Base-by-base conservation (phyloP, 2,329 filamentous ascomycete genomes). In the Ambrosiella xylebori region DNA sequence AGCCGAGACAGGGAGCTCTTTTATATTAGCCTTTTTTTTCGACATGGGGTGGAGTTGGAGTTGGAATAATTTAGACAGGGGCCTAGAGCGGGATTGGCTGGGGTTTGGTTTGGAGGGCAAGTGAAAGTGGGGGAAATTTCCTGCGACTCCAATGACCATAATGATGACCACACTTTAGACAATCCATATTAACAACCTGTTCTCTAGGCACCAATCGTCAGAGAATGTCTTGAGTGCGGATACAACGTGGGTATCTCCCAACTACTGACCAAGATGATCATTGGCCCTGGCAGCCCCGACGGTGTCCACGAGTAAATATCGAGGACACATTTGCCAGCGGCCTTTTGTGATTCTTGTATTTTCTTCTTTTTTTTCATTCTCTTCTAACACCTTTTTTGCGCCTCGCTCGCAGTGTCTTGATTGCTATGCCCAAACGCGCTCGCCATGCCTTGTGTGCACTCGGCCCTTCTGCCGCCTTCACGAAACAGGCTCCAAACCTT, bases 161-260 rank as follows among this genome's bases (percentile, higher is more conserved):
- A 27, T 27, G 19, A 41, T 41, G 39, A n/a, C 19, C 19, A 27
- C 19, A 27, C 19, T 3, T 27, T 3, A 27, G 19, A 27, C 19
- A 3, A 27, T 3, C 19, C 19, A 27, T 27, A 27, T 4, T 41
- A 41, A 41, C 39, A 41, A 41, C n/a, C 9, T 41, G 9, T 41
- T 4, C 17, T 47, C 17, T 50, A 59, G 57, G 38, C 40, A 45
- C 41, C 56, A 17, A 61, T 61, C 7, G 44, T 39, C 12, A 74
- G 72, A 64, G 80, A 88, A 65, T 95, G 89, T 72, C 93, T 87
- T 78, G 88, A 90, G 69, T 95, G 89, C 68, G 88, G 88, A 56
- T 80, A 79, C 62, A 91, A 86, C 61, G 85, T 88, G 71, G 73
- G 80, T 68, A 41, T 54, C 37, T 49, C 11, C 45, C 13, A 37